These are phyloP conservation scores for Mercurialis annua DNA, from an alignment of 345 rosid species.

Conservation along the genomic window DNA sequence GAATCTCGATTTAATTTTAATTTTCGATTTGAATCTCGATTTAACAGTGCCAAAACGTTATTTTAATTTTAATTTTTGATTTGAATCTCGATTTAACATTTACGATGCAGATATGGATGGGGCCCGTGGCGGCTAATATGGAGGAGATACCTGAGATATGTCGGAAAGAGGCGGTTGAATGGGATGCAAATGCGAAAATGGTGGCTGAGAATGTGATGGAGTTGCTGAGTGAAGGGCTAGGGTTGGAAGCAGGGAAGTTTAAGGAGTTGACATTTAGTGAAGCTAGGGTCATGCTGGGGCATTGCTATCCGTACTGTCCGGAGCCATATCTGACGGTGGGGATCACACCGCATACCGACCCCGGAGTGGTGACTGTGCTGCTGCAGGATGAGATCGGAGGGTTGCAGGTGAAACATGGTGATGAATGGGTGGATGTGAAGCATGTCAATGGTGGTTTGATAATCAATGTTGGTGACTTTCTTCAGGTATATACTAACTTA, in stretches of 20 bases:
- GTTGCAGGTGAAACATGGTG: constrained; percentile 34
- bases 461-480: constrained; percentile 34
- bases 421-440: constrained; percentile 34
- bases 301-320: constrained; percentile 37
- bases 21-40: no score
- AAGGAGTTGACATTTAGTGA: constrained; percentile 23
- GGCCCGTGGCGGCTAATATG: constrained; percentile 7
- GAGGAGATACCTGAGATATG: constrained; percentile 33
- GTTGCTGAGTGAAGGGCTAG: constrained; percentile 37
- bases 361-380: constrained; percentile 26
- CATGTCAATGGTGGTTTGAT: constrained; percentile 31
- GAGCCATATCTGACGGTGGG: constrained; percentile 38
- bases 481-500: no score
- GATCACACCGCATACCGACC: constrained; percentile 32
- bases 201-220: constrained; percentile 42
- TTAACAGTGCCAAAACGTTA: no score
- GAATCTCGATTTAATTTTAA: no score
- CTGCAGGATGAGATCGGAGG: constrained; percentile 29
- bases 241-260: constrained; percentile 28
- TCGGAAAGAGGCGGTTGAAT: constrained; percentile 23
- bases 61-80: no score
- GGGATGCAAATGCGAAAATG: constrained; percentile 25
- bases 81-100: no score
- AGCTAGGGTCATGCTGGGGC: constrained; percentile 19
- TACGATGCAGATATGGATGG: constrained; percentile 33